A percentile compares a stretch with the other conserved stretches of the same genome.
Conservation (phyloP, 208 protist species). For the Spongospora subterranea region DNA sequence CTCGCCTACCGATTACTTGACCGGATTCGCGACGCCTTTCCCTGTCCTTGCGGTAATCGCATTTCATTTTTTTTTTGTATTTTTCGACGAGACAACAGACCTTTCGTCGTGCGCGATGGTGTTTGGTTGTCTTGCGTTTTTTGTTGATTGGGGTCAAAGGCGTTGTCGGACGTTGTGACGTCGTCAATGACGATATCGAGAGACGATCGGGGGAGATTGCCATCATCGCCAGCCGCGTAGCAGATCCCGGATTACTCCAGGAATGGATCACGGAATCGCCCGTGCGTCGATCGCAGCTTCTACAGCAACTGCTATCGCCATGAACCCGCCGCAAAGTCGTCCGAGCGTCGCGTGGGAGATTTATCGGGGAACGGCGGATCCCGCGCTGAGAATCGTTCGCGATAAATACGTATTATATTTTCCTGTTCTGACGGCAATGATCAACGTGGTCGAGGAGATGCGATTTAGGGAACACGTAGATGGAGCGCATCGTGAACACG, state of each 20-base stretch:
- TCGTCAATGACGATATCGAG: not conserved
- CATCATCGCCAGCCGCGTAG: not conserved
- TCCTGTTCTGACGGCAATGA: too few species aligned
- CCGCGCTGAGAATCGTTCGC: too few species aligned
- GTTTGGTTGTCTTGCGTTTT: not conserved
- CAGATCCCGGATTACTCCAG: not conserved
- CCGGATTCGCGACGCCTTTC: not conserved
- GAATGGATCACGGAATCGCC: slow-evolving; percentile 2
- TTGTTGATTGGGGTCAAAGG: not conserved
- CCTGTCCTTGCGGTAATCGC: not conserved
- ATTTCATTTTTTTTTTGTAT: too few species aligned
- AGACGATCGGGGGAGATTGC: slow-evolving; percentile 13
- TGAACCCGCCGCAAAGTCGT: too few species aligned
- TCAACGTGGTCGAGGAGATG: too few species aligned
- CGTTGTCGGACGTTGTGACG: not conserved
- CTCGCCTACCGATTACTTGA: not conserved
- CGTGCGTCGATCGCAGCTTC: not conserved
- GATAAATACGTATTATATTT: too few species aligned
- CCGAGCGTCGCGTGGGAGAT: too few species aligned
- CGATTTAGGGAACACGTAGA: too few species aligned
- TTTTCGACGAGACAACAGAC: too few species aligned
- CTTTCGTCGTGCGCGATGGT: not conserved
- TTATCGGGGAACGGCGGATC: too few species aligned
- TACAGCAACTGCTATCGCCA: not conserved
- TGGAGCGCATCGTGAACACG: too few species aligned